Evolutionary conservation across 2,329 filamentous ascomycete species (phyloP).

Genomic region (Xylaria polymorpha): DNA sequence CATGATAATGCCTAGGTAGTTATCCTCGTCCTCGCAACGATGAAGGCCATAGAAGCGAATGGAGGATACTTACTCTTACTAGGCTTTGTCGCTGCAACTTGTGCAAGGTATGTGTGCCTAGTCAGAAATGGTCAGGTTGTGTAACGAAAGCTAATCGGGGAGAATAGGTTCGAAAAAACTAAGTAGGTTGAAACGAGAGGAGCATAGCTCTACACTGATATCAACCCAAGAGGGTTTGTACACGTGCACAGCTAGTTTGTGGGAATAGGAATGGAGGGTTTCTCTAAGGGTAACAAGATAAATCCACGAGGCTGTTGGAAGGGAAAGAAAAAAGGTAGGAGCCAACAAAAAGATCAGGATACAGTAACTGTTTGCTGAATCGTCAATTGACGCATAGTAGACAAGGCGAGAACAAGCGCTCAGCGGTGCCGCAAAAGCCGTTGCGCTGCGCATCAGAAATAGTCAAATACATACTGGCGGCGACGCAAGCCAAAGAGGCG

Average conservation of each 20-base stretch:
- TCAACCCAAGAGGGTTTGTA: background rate
- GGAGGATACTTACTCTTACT: slow-evolving; percentile 17
- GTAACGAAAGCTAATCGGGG: background rate
- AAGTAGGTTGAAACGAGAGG: background rate
- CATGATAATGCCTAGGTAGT: background rate
- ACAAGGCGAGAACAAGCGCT: background rate
- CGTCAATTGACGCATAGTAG: background rate
- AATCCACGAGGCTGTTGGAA: background rate
- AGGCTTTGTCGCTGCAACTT: background rate
- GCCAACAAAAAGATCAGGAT: background rate
- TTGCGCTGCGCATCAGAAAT: background rate
- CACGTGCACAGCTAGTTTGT: background rate
- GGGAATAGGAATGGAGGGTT: background rate
- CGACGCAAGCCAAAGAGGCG: background rate
- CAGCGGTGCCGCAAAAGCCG: background rate
- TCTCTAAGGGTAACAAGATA: background rate
- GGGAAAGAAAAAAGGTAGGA: background rate
- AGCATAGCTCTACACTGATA: background rate
- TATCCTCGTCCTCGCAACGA: background rate
- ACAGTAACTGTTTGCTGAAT: background rate
- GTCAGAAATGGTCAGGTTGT: slow-evolving; percentile 6
- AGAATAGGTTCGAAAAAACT: background rate
- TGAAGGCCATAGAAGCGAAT: background rate
- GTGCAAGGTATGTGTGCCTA: background rate
- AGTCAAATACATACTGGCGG: background rate